phyloP scores from a whole-genome alignment of 2,329 filamentous ascomycete genomes.

The Penicillium fuscoglaucum region DNA sequence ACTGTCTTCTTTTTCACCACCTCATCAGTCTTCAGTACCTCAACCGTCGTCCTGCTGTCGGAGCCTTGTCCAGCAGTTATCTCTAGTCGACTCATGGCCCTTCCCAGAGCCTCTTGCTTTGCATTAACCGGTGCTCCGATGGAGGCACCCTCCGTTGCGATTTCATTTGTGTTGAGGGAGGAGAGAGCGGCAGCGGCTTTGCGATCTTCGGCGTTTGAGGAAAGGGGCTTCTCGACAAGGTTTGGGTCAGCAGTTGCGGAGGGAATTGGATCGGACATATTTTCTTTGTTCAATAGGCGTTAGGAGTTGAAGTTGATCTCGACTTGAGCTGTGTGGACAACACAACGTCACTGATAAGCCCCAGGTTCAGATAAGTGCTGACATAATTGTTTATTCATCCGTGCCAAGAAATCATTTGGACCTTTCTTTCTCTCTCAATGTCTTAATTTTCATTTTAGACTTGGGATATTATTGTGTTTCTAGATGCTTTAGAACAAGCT shows the following conservation, averaged over 20 bases:
- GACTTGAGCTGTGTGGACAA: not conserved
- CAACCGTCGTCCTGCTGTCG: slow-evolving; percentile 21
- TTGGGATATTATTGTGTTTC: not conserved
- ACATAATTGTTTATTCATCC: not conserved
- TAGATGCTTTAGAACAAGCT: not conserved
- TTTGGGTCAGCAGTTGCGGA: slow-evolving; percentile 41
- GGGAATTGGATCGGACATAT: slow-evolving; percentile 48
- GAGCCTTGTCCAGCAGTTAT: slow-evolving; percentile 37
- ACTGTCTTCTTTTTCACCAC: slow-evolving; percentile 44
- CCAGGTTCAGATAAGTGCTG: not conserved
- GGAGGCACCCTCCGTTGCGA: slow-evolving; percentile 36
- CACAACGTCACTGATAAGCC: slow-evolving; percentile 4
- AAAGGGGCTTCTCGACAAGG: slow-evolving; percentile 35
- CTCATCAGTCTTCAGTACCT: slow-evolving; percentile 32
- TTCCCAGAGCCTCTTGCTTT: slow-evolving; percentile 51
- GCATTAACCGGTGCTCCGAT: slow-evolving; percentile 36
- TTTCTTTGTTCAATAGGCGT: not conserved
- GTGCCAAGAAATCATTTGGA: no score
- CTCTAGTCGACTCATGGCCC: slow-evolving; percentile 52
- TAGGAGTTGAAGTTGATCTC: not conserved
- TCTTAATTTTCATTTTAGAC: not conserved
- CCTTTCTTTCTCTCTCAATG: not conserved
- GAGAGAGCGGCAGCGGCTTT: slow-evolving; percentile 53
- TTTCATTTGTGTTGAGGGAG: slow-evolving; percentile 46
- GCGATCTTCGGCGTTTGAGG: slow-evolving; percentile 51